These are phyloP conservation scores for Cadophora sp. DNA, from an alignment of 2,329 filamentous ascomycete genomes.

Conservation along the genomic window DNA sequence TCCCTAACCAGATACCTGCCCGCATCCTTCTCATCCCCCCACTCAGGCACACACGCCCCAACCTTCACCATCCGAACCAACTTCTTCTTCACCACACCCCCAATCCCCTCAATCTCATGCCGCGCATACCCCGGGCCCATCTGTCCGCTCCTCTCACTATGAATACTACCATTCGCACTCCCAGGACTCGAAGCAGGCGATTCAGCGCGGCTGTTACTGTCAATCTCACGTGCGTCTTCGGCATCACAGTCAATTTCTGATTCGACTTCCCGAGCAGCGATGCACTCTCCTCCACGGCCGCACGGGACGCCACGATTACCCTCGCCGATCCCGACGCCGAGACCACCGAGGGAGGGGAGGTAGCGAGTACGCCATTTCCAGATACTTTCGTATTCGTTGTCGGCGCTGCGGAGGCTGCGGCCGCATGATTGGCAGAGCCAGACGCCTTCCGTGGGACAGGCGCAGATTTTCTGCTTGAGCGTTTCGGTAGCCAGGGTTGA, in stretches of 20 bases:
- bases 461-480: slow-evolving; percentile 38
- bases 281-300: slow-evolving; percentile 77
- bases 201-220: slow-evolving; percentile 30
- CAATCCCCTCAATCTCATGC: slow-evolving; percentile 91
- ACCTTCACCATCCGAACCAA: slow-evolving; percentile 82
- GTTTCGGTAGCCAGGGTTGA: slow-evolving; percentile 42
- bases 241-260: slow-evolving; percentile 86
- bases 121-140: slow-evolving; percentile 76
- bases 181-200: slow-evolving; percentile 35
- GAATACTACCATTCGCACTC: slow-evolving; percentile 26
- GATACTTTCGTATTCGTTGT: slow-evolving; percentile 67
- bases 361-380: slow-evolving; percentile 93
- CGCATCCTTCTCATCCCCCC: slow-evolving; percentile 75
- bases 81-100: slow-evolving; percentile 86
- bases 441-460: slow-evolving; percentile 59
- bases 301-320: slow-evolving; percentile 89
- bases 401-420: slow-evolving; percentile 66
- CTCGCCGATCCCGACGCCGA: slow-evolving; percentile 87
- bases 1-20: slow-evolving; percentile 75
- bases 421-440: slow-evolving; percentile 91
- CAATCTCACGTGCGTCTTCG: slow-evolving; percentile 63
- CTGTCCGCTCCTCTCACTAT: slow-evolving; percentile 35
- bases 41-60: slow-evolving; percentile 85
- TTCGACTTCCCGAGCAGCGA: slow-evolving; percentile 78
- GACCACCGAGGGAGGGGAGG: slow-evolving; percentile 77